phyloP scores from a whole-genome alignment of 2,329 filamentous ascomycete genomes.

The Scytalidium sp. region DNA sequence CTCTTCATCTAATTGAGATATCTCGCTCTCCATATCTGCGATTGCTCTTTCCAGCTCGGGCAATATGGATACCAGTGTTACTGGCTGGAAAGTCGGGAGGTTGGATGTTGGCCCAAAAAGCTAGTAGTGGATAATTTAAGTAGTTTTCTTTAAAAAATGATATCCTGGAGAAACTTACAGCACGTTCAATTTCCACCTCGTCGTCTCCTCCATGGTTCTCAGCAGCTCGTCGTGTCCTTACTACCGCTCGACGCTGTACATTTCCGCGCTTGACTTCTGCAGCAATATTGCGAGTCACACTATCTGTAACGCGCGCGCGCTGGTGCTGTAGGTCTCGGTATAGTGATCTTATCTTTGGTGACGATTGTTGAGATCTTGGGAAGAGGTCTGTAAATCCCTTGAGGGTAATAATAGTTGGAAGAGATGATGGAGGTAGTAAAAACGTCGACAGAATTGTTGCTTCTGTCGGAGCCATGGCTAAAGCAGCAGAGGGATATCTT shows the following conservation, averaged over 20 bases:
- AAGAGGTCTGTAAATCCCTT: slow-evolving; percentile 76
- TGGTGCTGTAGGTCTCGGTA: slow-evolving; percentile 79
- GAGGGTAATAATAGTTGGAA: slow-evolving; percentile 71
- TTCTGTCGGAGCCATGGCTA: slow-evolving; percentile 69
- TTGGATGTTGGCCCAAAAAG: slow-evolving; percentile 52
- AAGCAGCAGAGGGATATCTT: too few species aligned
- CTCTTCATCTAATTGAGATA: slow-evolving; percentile 63
- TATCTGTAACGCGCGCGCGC: slow-evolving; percentile 65
- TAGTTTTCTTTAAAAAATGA: neutral
- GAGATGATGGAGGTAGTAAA: slow-evolving; percentile 70
- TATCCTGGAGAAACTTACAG: slow-evolving; percentile 35
- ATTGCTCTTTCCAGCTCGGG: slow-evolving; percentile 67
- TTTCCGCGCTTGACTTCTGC: slow-evolving; percentile 61
- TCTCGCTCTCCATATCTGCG: slow-evolving; percentile 63
- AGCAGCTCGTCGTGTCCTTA: slow-evolving; percentile 48
- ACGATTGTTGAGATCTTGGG: slow-evolving; percentile 44
- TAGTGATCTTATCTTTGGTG: slow-evolving; percentile 46
- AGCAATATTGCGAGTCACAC: slow-evolving; percentile 62
- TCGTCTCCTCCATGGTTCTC: slow-evolving; percentile 52
- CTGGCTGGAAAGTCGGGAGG: slow-evolving; percentile 45
- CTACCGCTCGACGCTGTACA: slow-evolving; percentile 54
- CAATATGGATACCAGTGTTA: slow-evolving; percentile 63
- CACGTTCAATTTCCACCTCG: slow-evolving; percentile 60
- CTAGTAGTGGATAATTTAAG: slow-evolving; percentile 34
- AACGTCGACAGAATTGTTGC: slow-evolving; percentile 73